A percentile compares a stretch with the other conserved stretches of the same genome.
Conservation (phyloP, 805 yeast species). For the Starmerella roubikii region DNA sequence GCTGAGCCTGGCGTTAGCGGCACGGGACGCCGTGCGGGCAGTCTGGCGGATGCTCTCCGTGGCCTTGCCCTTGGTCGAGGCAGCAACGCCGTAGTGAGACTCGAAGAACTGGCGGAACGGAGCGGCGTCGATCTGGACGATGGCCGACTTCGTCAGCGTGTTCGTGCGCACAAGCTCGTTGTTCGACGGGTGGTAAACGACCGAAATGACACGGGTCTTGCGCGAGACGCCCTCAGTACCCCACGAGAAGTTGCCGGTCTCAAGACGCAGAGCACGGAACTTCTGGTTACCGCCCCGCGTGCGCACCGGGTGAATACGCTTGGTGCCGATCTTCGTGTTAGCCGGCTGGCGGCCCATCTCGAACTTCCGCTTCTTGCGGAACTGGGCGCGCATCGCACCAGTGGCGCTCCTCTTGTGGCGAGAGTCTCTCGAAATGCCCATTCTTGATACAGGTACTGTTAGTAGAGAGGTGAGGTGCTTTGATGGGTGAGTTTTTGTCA, state of each 20-base stretch:
- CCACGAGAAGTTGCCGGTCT: constrained; percentile 90
- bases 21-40: constrained; percentile 44
- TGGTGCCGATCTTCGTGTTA: constrained; percentile 96
- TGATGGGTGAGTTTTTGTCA: constrained; percentile 9
- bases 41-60: constrained; percentile 77
- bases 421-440: constrained; percentile 99
- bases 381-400: constrained; percentile 99
- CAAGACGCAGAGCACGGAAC: constrained; percentile 99
- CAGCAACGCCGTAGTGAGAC: constrained; percentile 86
- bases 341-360: constrained; percentile 99
- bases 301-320: constrained; percentile 98
- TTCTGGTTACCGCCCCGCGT: constrained; percentile 99
- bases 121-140: constrained; percentile 98
- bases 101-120: constrained; percentile 99
- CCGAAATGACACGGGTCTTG: constrained; percentile 98
- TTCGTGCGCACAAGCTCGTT: constrained; percentile 99
- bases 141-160: constrained; percentile 97
- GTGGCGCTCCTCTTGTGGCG: constrained; percentile 99
- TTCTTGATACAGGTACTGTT: constrained; percentile 32
- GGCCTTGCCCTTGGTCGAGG: constrained; percentile 40
- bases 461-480: constrained; percentile 1
- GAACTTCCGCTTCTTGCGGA: constrained; percentile 99
- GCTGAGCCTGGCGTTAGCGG: constrained; percentile 73
- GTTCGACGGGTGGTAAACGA: constrained; percentile 98
- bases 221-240: constrained; percentile 97